These are phyloP conservation scores for Scleromitrula shiraiana DNA, from an alignment of 2,329 filamentous ascomycete genomes.

Conservation along the genomic window DNA sequence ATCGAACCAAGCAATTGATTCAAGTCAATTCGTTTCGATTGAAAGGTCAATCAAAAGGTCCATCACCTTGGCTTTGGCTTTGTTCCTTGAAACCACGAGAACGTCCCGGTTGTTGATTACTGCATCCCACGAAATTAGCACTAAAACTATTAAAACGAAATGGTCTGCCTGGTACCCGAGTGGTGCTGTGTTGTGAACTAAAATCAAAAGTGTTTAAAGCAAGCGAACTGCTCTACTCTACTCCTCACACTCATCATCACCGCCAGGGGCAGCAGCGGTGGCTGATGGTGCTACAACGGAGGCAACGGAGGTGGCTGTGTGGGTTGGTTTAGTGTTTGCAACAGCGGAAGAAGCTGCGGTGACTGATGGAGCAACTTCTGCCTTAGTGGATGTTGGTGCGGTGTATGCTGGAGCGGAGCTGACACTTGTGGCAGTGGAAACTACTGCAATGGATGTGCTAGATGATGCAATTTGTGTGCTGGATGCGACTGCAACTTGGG, in stretches of 20 bases:
- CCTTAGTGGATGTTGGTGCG: not conserved
- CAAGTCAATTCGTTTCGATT: not conserved
- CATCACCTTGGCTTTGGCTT: too few relatives aligned
- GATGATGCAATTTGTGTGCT: not conserved
- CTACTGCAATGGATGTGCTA: not conserved
- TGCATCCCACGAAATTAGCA: not conserved
- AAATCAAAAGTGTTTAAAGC: too few relatives aligned
- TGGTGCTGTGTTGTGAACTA: not conserved
- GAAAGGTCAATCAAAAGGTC: not conserved
- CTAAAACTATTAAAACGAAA: not conserved
- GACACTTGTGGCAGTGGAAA: not conserved
- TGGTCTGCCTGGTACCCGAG: not conserved
- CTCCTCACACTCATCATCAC: not conserved
- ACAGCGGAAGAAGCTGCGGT: not conserved
- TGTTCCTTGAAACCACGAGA: too few relatives aligned
- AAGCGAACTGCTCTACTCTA: too few relatives aligned
- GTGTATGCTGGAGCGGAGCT: not conserved
- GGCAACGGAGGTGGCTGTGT: not conserved
- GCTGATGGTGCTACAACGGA: not conserved
- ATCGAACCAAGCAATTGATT: not conserved
- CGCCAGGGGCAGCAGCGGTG: not conserved
- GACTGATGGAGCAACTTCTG: not conserved
- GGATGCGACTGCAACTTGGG: not conserved
- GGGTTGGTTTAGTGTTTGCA: not conserved
- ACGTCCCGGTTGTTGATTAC: too few relatives aligned